Base-by-base conservation (phyloP, 805 yeast species). In the Ogataea ganodermae region DNA sequence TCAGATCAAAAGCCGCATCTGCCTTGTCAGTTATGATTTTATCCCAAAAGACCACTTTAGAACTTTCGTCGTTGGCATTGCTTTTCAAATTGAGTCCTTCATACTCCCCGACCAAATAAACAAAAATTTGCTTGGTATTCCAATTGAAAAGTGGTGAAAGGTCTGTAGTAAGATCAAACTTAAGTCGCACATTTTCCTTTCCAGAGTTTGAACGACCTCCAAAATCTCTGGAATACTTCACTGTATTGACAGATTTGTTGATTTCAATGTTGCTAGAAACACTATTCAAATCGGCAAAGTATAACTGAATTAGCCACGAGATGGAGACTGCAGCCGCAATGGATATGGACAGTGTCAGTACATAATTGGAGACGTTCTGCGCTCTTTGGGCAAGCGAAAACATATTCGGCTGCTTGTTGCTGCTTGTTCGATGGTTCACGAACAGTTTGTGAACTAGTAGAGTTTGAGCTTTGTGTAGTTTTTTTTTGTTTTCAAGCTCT, bases 91-190 rank as follows among this genome's bases (percentile, higher is more conserved):
- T 74, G 60, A 53, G 35, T 10, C 81, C 81, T 14, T 73, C 71
- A 59, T 91, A 91, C 61, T 89, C 92, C 1, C 95, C 96, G 2
- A 95, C 87, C 52, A 94, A 73, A 60, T 92, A 94, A 4, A 85
- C 87, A 60, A 94, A 92, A n/a, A 92, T 82, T 67, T 92, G 98
- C 63, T 92, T 92, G 10, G 99, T 94, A 69, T 92, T 94, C 97
- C 97, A 92, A 67, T 86, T 90, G 77, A 91, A 91, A 44, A 94
- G 74, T 1, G 89, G 83, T 1, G 87, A 63, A 51, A 92, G 73
- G 66, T 92, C 97, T 1, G 79, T 73, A 5, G 80, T 80, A 39
- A 94, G 69, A 63, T 89, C 96, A 60, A 94, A 90, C 10, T 70
- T 69, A 32, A 90, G 65, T 57, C 76, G 79, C 48, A 86, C 74